Conservation (phyloP, 2,329 filamentous ascomycete genomes). For the Hypoxylon rubiginosum region DNA sequence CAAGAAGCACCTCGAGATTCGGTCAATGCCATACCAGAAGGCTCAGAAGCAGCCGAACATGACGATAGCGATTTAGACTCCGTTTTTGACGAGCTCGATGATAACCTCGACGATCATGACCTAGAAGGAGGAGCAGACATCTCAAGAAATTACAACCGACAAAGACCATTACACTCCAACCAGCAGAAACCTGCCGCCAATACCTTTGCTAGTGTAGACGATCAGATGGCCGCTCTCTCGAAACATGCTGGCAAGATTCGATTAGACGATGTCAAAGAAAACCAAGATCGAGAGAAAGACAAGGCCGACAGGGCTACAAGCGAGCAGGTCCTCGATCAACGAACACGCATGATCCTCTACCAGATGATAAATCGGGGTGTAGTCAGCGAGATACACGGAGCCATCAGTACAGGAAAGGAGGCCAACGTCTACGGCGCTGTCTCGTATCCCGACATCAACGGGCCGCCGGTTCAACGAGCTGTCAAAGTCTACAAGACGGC, state of each 20-base stretch:
- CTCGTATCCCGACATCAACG: constrained; percentile 67
- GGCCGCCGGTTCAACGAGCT: constrained; percentile 77
- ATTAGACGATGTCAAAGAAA: constrained; percentile 74
- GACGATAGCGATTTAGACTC: constrained; percentile 58
- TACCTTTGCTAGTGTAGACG: constrained; percentile 83
- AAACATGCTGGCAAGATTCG: constrained; percentile 89
- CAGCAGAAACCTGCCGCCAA: constrained; percentile 84
- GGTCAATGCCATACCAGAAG: constrained; percentile 37
- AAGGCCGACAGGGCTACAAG: constrained; percentile 93
- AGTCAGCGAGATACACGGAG: constrained; percentile 92
- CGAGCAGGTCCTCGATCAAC: constrained; percentile 93
- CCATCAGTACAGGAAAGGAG: constrained; percentile 96
- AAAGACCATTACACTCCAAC: constrained; percentile 80
- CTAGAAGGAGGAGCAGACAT: constrained; percentile 73
- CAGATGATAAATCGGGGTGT: constrained; percentile 95
- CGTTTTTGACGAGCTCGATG: constrained; percentile 58
- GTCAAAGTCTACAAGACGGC: constrained; percentile 99
- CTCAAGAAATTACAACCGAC: constrained; percentile 90
- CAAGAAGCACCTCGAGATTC: constrained; percentile 39
- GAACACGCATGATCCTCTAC: constrained; percentile 93
- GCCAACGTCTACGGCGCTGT: constrained; percentile 97
- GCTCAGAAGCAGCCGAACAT: constrained; percentile 41
- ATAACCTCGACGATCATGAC: constrained; percentile 69
- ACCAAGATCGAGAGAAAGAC: constrained; percentile 76
- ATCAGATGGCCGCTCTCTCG: constrained; percentile 87